These are phyloP conservation scores for Aquanectria penicillioides DNA, from an alignment of 2,329 filamentous ascomycete species.

Conservation along the genomic window DNA sequence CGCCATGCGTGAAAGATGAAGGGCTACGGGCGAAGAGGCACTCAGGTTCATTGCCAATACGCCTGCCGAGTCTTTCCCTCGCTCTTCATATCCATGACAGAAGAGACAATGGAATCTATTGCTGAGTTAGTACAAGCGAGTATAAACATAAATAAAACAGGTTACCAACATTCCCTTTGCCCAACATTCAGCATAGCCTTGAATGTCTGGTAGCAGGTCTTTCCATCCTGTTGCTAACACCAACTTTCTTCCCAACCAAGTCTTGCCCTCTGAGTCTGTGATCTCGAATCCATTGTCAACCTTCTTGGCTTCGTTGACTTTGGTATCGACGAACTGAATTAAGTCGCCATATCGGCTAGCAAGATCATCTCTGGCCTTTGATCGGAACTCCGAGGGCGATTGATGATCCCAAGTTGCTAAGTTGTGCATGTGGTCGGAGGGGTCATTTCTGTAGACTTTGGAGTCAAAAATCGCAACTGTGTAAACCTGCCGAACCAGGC, in stretches of 20 bases:
- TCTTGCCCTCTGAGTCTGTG: not conserved
- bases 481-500: not conserved
- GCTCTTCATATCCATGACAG: conserved; percentile 65
- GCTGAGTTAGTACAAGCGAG: not conserved
- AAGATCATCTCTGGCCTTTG: not conserved
- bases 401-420: not conserved
- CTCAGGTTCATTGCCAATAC: conserved; percentile 50
- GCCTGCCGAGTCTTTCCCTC: conserved; percentile 51
- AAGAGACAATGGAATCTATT: conserved; percentile 62
- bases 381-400: not conserved
- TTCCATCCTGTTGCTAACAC: not conserved
- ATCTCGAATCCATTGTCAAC: not conserved
- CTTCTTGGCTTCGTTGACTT: not conserved
- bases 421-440: not conserved
- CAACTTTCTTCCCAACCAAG: not conserved
- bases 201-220: not conserved
- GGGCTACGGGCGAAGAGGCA: conserved; percentile 30
- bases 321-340: not conserved
- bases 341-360: not conserved
- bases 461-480: not conserved
- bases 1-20: conserved; percentile 45
- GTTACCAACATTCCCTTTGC: not conserved
- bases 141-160: not conserved
- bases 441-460: not conserved
- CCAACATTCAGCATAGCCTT: not conserved